Evolutionary conservation across 495 filamentous ascomycete species (phyloP).

Genomic region (Achaetomiella virescens): DNA sequence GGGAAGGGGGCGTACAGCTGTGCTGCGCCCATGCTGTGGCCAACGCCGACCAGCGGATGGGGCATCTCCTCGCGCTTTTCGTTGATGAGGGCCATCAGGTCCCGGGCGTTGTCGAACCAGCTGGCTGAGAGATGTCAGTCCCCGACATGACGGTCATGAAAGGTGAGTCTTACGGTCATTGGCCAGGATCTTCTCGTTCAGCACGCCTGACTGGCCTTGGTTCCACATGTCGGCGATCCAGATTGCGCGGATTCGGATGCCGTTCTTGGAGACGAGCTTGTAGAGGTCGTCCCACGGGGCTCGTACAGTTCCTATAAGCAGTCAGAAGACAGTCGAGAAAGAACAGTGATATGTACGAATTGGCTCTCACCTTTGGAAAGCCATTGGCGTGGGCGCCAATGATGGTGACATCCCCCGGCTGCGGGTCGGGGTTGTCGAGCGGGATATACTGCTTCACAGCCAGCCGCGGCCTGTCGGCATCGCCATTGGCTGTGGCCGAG

Average conservation of each 20-base stretch:
- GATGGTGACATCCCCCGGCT: constrained; percentile 73
- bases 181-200: constrained; percentile 69
- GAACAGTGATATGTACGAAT: not conserved
- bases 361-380: constrained; percentile 64
- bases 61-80: constrained; percentile 76
- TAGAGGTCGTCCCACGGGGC: constrained; percentile 73
- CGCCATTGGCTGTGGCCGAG: constrained; percentile 52
- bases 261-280: constrained; percentile 36
- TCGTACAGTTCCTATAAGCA: constrained; percentile 69
- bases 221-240: constrained; percentile 82
- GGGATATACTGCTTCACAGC: constrained; percentile 82
- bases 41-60: constrained; percentile 80
- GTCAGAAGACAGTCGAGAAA: not conserved
- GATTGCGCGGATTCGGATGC: constrained; percentile 68
- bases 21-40: constrained; percentile 78
- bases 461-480: constrained; percentile 59
- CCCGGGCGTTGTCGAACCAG: constrained; percentile 84
- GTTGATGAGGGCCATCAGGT: constrained; percentile 84
- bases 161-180: constrained; percentile 61
- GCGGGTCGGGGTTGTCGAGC: constrained; percentile 53
- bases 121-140: constrained; percentile 44
- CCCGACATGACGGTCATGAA: not conserved
- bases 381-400: constrained; percentile 81
- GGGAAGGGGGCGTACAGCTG: constrained; percentile 4
- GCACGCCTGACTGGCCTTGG: constrained; percentile 65